Evolutionary conservation across 2,329 filamentous ascomycete species (phyloP).

Genomic region (Fusarium setosum): DNA sequence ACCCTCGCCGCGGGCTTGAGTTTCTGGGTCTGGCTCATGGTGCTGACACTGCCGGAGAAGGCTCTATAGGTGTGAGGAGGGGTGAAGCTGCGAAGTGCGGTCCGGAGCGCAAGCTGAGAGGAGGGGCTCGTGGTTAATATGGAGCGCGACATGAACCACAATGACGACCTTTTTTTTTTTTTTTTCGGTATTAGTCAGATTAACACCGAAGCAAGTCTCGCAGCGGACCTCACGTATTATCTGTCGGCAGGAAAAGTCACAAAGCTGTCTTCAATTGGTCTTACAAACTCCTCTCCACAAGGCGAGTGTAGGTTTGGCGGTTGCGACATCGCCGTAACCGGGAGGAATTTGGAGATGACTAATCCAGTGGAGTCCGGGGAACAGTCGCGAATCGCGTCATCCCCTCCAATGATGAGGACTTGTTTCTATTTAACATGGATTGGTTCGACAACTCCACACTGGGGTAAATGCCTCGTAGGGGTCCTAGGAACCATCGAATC

Average conservation of each 20-base stretch:
- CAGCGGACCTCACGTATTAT: constrained; percentile 3
- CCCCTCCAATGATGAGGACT: constrained; percentile 37
- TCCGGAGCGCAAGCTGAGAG: constrained; percentile 32
- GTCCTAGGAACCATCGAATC: background rate
- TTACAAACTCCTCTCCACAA: constrained; percentile 1
- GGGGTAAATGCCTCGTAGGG: background rate
- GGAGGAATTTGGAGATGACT: constrained; percentile 34
- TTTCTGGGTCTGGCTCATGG: constrained; percentile 58
- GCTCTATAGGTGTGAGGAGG: constrained; percentile 30
- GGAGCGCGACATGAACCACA: constrained; percentile 42
- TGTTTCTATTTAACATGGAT: constrained; percentile 24
- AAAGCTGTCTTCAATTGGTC: constrained; percentile 11
- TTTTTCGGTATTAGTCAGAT: constrained; percentile 18
- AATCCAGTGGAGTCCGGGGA: constrained; percentile 25
- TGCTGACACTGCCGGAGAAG: constrained; percentile 40
- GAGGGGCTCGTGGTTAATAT: constrained; percentile 39
- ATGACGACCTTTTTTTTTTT: background rate
- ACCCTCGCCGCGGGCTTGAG: constrained; percentile 63
- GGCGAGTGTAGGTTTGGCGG: background rate
- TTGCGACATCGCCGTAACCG: constrained; percentile 43
- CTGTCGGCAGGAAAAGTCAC: constrained; percentile 5
- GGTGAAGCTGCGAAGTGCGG: constrained; percentile 30
- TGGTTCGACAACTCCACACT: constrained; percentile 30
- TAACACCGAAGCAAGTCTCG: background rate
- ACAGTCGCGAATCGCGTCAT: constrained; percentile 36